Evolutionary conservation across 2,329 filamentous ascomycete genomes (phyloP), one percentile per base, ranked within the genome.

Genomic region (Colletotrichum lupini): DNA sequence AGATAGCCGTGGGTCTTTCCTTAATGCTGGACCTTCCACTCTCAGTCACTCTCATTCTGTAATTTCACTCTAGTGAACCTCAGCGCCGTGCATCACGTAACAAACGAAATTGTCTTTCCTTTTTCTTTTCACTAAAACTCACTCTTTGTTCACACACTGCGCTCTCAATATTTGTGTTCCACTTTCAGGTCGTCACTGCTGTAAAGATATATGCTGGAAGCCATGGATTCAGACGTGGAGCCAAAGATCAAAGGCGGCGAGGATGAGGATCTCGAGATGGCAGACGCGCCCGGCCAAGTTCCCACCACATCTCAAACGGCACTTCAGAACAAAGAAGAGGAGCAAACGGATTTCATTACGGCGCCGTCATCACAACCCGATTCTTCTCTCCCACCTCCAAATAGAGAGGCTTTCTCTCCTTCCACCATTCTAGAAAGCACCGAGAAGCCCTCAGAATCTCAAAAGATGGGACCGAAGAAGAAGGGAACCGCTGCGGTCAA

Each of bases 401-500:
- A 77, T 71, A 80, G 81, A 74, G 80, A 81, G 14, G 16, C 37
- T 19, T 19, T 42, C 16, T 42, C 37, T 19, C 37, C 37, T 42
- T 42, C 16, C 61, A 28, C 76, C 79, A 26, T 75, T 59, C 22
- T 75, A 28, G 74, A 75, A 53, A 67, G 68, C 8, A 75, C 72
- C 28, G 72, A 73, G 52, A 67, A 76, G 52, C 68, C 68, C 1
- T n/a, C 35, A 0, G 71, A 73, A 53, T 24, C 71, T 9, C 74
- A 73, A 52, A 70, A 72, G 22, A 68, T 72, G 49, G 75, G 76
- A 14, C 66, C 75, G 6, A 85, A 82, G 77, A 85, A 85, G 75
- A 85, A 84, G 66, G 82, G 83, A 14, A 86, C 82, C 0, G 86
- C 86, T 0, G 78, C 82, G 1, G 74, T 85, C 19, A 87, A 87